A percentile compares a stretch with the other conserved stretches of the same genome.
Conservation (phyloP, 331 rosid genomes). For the Rhamnella rubrinervis region DNA sequence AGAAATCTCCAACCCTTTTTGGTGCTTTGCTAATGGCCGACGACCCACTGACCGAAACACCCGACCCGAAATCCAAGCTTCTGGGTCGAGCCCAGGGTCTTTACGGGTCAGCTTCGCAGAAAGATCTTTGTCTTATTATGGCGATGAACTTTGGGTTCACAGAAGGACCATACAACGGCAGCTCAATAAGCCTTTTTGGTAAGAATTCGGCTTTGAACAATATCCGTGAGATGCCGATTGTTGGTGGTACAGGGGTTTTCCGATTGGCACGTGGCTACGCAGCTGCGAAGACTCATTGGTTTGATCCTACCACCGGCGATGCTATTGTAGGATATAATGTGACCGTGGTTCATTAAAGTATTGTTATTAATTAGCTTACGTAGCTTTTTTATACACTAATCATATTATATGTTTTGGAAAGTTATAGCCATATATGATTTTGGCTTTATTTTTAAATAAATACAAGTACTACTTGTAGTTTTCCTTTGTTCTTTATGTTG, state of each 20-base stretch:
- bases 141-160: conserved; percentile 47
- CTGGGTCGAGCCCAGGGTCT: conserved; percentile 71
- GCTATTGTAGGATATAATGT: conserved; percentile 66
- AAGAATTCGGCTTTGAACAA: conserved; percentile 40
- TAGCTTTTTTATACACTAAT: too few species aligned
- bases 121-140: conserved; percentile 54
- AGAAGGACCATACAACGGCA: conserved; percentile 52
- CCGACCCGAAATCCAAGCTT: conserved; percentile 55
- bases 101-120: conserved; percentile 55
- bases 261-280: conserved; percentile 66
- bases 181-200: conserved; percentile 52
- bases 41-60: conserved; percentile 56
- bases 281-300: conserved; percentile 44
- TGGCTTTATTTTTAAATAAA: too few species aligned
- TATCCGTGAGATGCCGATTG: conserved; percentile 57
- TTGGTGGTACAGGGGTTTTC: conserved; percentile 65
- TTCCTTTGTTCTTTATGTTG: too few species aligned
- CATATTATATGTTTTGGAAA: too few species aligned
- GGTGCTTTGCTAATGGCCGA: conserved; percentile 58
- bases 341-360: conserved; percentile 43
- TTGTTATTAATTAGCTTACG: too few species aligned
- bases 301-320: conserved; percentile 41
- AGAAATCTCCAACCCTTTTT: conserved; percentile 38
- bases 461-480: too few species aligned
- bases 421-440: too few species aligned